A percentile compares a stretch with the other conserved stretches of the same genome.
Evolutionary conservation across 805 yeast species (phyloP).

Genomic region (Grigorovia yakushimaensis): DNA sequence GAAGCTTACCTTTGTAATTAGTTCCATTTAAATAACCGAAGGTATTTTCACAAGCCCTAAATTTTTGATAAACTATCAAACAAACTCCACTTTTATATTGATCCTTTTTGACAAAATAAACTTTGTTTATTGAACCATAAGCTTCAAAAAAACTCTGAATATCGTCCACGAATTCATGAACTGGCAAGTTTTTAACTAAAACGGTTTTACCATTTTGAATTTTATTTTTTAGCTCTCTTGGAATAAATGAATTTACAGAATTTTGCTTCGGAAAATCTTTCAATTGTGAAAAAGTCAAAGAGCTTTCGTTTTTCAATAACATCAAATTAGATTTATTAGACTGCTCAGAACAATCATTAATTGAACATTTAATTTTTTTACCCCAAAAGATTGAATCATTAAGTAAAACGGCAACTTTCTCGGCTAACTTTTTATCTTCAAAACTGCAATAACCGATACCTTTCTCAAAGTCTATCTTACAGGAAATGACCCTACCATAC

Average conservation of each 20-base stretch:
- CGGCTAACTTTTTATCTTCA: conserved; percentile 27
- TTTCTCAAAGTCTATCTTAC: conserved; percentile 32
- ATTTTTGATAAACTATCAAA: neutral
- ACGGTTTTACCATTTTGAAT: neutral
- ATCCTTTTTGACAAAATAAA: neutral
- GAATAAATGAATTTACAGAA: too few relatives aligned
- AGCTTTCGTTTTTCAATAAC: neutral
- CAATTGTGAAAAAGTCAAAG: neutral
- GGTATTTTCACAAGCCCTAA: neutral
- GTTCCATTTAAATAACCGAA: neutral
- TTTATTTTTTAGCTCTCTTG: neutral
- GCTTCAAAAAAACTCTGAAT: neutral
- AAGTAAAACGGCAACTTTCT: conserved; percentile 25
- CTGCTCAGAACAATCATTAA: neutral
- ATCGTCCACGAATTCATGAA: neutral
- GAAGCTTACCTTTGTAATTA: neutral
- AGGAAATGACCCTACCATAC: conserved; percentile 38
- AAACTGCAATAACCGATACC: conserved; percentile 35
- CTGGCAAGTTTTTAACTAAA: neutral
- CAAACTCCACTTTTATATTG: neutral
- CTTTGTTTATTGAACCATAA: neutral
- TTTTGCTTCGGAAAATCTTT: neutral
- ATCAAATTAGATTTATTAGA: neutral
- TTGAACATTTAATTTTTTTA: conserved; percentile 21
- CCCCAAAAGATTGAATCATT: conserved; percentile 27